Conservation (phyloP, 2,329 filamentous ascomycete species). For the Trichoderma sp. region DNA sequence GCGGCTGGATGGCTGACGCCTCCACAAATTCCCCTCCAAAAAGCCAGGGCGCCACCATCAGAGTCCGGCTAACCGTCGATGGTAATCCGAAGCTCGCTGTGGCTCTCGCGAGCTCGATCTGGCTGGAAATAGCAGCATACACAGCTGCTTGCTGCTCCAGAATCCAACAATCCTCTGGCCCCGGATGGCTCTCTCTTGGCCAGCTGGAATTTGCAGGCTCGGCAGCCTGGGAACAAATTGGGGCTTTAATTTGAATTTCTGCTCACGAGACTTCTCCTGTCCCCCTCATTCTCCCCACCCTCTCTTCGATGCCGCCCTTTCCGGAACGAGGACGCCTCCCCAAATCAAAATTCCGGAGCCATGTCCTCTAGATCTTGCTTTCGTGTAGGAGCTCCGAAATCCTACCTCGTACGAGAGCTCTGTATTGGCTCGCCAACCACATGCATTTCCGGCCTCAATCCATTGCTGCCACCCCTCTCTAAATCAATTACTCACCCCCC, state of each 20-base stretch:
- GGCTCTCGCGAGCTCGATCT: conserved; percentile 3
- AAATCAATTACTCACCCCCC: background rate
- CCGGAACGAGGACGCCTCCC: conserved; percentile 10
- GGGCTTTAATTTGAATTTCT: background rate
- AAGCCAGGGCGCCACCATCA: conserved; percentile 2
- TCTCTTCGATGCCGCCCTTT: background rate
- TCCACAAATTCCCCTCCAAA: conserved; percentile 5
- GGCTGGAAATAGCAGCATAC: background rate
- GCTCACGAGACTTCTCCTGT: conserved; percentile 8
- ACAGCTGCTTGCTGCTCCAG: conserved; percentile 1
- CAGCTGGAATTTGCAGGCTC: conserved; percentile 13
- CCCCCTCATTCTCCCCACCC: background rate
- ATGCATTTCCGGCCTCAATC: background rate
- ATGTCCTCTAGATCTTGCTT: background rate
- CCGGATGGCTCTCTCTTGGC: conserved; percentile 1
- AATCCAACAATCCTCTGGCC: background rate
- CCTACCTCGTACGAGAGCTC: background rate
- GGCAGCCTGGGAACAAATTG: background rate
- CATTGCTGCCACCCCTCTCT: conserved; percentile 5
- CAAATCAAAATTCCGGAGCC: background rate
- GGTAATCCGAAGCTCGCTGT: conserved; percentile 24
- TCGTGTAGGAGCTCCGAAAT: background rate
- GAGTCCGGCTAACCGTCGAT: conserved; percentile 22
- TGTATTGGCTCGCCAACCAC: background rate
- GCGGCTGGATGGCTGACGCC: background rate